Evolutionary conservation across 768 basidiomycete genomes (phyloP).

Genomic region (Cantharellus cinnabarinus): DNA sequence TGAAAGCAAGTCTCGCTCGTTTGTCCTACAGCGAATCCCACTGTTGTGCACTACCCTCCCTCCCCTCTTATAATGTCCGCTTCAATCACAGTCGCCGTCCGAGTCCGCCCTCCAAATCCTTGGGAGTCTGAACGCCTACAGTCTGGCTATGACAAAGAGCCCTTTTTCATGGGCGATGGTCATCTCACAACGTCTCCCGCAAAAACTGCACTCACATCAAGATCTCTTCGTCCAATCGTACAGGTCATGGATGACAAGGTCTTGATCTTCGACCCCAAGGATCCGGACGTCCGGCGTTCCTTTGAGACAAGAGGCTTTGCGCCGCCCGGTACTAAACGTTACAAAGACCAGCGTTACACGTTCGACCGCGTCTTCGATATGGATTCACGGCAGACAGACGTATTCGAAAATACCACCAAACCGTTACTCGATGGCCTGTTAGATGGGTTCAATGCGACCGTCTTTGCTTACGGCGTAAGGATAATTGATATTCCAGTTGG

Average conservation of each 20-base stretch:
- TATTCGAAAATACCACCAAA: conserved; percentile 70
- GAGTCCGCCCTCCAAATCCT: conserved; percentile 70
- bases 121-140: conserved; percentile 77
- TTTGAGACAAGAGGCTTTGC: conserved; percentile 73
- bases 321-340: conserved; percentile 74
- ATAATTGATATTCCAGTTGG: conserved; percentile 2
- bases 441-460: conserved; percentile 91
- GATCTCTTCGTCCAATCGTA: conserved; percentile 44
- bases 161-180: conserved; percentile 61
- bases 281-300: conserved; percentile 58
- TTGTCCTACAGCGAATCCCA: background rate
- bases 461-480: conserved; percentile 94
- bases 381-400: conserved; percentile 62
- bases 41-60: background rate
- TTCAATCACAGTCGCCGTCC: conserved; percentile 25
- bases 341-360: conserved; percentile 93
- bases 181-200: conserved; percentile 47
- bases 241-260: conserved; percentile 89
- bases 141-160: conserved; percentile 34
- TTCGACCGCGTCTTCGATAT: conserved; percentile 86
- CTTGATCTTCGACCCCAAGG: conserved; percentile 88
- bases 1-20: background rate
- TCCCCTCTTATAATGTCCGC: background rate
- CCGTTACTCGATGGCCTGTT: conserved; percentile 70
- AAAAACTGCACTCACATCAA: background rate